phyloP scores from a whole-genome alignment of 2,329 filamentous ascomycete species.

The Pyrenochaeta sp. region DNA sequence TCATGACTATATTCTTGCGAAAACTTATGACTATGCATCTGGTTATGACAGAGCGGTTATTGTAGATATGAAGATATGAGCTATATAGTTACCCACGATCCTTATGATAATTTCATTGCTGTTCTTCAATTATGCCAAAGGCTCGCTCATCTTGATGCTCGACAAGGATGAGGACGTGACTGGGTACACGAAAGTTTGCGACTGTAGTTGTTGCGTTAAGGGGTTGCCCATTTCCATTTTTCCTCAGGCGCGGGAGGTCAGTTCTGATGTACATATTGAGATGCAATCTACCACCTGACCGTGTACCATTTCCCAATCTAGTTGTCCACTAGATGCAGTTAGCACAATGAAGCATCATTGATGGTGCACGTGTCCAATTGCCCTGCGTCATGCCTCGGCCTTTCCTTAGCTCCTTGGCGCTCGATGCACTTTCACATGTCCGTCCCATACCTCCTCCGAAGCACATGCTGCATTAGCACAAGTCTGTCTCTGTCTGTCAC shows the following conservation, averaged over 20 bases:
- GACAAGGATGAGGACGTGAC: too few relatives aligned
- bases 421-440: conserved; percentile 31
- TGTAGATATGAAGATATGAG: conserved; percentile 27
- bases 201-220: too few relatives aligned
- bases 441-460: conserved; percentile 34
- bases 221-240: too few relatives aligned
- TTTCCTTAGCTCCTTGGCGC: conserved; percentile 15
- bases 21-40: conserved; percentile 13
- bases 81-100: conserved; percentile 29
- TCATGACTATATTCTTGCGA: conserved; percentile 23
- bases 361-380: too few relatives aligned
- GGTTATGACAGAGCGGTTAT: background rate
- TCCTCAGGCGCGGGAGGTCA: too few relatives aligned
- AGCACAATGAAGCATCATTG: too few relatives aligned
- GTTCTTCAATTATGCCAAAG: background rate
- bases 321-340: too few relatives aligned
- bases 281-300: too few relatives aligned
- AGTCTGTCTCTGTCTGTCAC: too few relatives aligned
- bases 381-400: conserved; percentile 27
- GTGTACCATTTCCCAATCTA: too few relatives aligned
- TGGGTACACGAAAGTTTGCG: too few relatives aligned
- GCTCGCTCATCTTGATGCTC: background rate
- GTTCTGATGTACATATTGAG: too few relatives aligned
- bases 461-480: conserved; percentile 19
- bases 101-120: conserved; percentile 26